Evolutionary conservation across 345 rosid genomes (phyloP).

Genomic region (Cardamine occulta): DNA sequence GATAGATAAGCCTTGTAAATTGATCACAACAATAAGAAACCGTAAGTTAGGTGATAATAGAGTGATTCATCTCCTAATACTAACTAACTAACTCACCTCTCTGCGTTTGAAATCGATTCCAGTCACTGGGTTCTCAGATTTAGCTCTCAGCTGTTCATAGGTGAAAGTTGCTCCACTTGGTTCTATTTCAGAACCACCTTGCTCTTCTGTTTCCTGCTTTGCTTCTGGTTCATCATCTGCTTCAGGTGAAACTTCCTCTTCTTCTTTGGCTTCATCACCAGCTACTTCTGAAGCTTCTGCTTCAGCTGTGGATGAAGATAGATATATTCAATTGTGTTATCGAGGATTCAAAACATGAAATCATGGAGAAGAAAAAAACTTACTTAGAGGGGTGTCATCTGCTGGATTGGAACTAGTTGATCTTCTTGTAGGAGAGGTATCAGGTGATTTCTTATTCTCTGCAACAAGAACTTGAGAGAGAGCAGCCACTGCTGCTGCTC

Average conservation of each 20-base stretch:
- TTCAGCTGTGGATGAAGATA: slow-evolving; percentile 45
- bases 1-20: slow-evolving; percentile 74
- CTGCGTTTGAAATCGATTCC: slow-evolving; percentile 92
- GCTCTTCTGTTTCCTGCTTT: slow-evolving; percentile 41
- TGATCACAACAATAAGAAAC: slow-evolving; percentile 17
- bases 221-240: slow-evolving; percentile 48
- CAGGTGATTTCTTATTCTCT: slow-evolving; percentile 72
- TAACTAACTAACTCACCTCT: slow-evolving; percentile 65
- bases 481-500: slow-evolving; percentile 99
- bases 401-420: slow-evolving; percentile 52
- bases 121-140: slow-evolving; percentile 81
- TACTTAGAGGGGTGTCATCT: slow-evolving; percentile 53
- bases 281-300: slow-evolving; percentile 56
- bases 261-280: slow-evolving; percentile 53
- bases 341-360: neutral
- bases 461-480: slow-evolving; percentile 92
- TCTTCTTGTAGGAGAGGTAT: slow-evolving; percentile 61
- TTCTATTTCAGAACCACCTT: slow-evolving; percentile 45
- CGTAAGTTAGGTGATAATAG: slow-evolving; percentile 13
- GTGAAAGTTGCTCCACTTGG: slow-evolving; percentile 58
- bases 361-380: slow-evolving; percentile 27
- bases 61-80: slow-evolving; percentile 12
- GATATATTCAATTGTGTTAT: slow-evolving; percentile 13
- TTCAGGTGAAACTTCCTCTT: slow-evolving; percentile 47
- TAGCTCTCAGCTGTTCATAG: slow-evolving; percentile 84